Percentiles rank a stretch among this genome's conserved stretches.
phyloP scores from a whole-genome alignment of 208 protist species.

The Leishmania tarentolae region DNA sequence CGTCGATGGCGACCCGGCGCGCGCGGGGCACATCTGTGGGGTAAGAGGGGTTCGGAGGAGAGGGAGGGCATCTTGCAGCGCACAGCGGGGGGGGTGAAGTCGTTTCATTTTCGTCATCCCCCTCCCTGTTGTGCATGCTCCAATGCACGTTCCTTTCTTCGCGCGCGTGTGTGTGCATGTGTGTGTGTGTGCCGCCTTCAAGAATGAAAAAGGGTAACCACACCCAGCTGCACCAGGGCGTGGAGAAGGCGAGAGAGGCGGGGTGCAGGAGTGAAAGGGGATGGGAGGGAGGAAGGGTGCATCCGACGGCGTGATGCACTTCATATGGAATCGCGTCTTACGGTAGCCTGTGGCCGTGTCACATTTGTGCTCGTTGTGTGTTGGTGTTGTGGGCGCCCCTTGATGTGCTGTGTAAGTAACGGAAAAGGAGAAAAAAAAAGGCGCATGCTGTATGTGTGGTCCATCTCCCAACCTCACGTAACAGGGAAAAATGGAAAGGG shows the following conservation, averaged over 20 bases:
- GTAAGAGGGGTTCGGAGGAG: background rate
- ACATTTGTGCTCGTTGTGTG: background rate
- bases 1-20: background rate
- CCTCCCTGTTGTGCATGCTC: background rate
- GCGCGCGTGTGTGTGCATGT: background rate
- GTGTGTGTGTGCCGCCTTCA: background rate
- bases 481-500: background rate
- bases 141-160: background rate
- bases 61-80: background rate
- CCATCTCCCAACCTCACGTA: background rate
- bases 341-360: background rate
- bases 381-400: too few relatives aligned
- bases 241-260: too few relatives aligned
- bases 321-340: background rate
- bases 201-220: background rate
- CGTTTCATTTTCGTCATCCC: background rate
- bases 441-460: background rate
- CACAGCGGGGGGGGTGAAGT: background rate
- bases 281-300: background rate
- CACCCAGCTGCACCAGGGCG: background rate
- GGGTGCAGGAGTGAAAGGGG: background rate
- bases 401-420: background rate
- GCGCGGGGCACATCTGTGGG: background rate
- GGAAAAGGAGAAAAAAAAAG: background rate
- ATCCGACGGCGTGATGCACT: background rate